These are phyloP conservation scores for Penicillium angulare DNA, from an alignment of 495 filamentous ascomycete species.

Conservation along the genomic window DNA sequence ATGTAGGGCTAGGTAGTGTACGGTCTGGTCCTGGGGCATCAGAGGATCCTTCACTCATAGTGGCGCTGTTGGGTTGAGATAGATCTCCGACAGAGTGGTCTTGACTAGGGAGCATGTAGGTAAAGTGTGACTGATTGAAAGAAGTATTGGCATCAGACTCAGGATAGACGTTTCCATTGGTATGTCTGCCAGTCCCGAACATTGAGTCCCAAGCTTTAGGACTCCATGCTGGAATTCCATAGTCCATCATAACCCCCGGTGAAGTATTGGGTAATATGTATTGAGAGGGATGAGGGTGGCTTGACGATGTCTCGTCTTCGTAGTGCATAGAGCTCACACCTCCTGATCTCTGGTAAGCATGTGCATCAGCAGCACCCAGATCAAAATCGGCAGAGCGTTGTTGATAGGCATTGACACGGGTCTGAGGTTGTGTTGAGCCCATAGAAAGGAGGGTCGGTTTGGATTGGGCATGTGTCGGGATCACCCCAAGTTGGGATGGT, in stretches of 20 bases:
- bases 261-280: constrained; percentile 31
- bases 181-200: constrained; percentile 15
- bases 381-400: constrained; percentile 29
- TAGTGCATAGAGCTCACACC: constrained; percentile 28
- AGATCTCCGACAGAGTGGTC: constrained; percentile 18
- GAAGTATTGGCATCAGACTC: constrained; percentile 20
- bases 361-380: constrained; percentile 16
- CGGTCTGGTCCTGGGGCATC: constrained; percentile 30
- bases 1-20: constrained; percentile 37
- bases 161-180: constrained; percentile 26
- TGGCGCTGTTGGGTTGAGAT: constrained; percentile 14
- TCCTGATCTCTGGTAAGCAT: constrained; percentile 21
- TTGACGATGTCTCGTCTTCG: constrained; percentile 28
- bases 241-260: constrained; percentile 26
- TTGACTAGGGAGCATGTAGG: constrained; percentile 31
- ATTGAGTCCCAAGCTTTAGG: constrained; percentile 26
- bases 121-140: constrained; percentile 25
- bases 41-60: constrained; percentile 20
- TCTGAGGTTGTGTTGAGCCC: constrained; percentile 16
- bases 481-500: constrained; percentile 20
- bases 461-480: constrained; percentile 15
- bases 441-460: constrained; percentile 15
- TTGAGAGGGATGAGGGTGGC: constrained; percentile 26
- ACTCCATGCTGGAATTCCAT: constrained; percentile 24
- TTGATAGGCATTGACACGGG: constrained; percentile 6